These are phyloP conservation scores for Cordyceps pruinosa DNA, from an alignment of 2,329 filamentous ascomycete species.

Conservation along the genomic window DNA sequence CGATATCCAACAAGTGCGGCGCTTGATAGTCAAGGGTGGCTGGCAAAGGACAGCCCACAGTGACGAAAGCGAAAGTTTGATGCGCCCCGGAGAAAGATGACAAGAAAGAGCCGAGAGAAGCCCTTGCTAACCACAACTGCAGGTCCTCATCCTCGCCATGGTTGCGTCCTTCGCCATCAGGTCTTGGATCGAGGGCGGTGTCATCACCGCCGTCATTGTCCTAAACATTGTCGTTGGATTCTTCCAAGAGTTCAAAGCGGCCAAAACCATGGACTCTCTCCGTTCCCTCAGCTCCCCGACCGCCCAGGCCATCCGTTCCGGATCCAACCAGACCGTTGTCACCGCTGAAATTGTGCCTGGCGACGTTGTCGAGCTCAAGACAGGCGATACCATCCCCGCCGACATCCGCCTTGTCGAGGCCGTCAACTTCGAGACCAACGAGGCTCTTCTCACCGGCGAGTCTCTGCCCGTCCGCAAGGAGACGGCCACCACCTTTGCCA, in stretches of 20 bases:
- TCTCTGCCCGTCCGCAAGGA: slow-evolving; percentile 54
- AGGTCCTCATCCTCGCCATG: slow-evolving; percentile 51
- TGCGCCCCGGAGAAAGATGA: not conserved
- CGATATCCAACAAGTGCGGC: not conserved
- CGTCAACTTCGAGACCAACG: slow-evolving; percentile 63
- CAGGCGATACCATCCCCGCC: slow-evolving; percentile 55
- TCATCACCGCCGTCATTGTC: slow-evolving; percentile 49
- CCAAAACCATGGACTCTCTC: slow-evolving; percentile 43
- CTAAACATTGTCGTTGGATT: slow-evolving; percentile 51
- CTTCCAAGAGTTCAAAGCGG: slow-evolving; percentile 39
- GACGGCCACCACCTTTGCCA: slow-evolving; percentile 33
- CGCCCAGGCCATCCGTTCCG: slow-evolving; percentile 36
- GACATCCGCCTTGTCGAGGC: slow-evolving; percentile 50
- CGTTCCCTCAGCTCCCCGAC: slow-evolving; percentile 38
- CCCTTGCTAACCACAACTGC: not conserved
- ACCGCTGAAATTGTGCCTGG: slow-evolving; percentile 47
- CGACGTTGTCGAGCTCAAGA: slow-evolving; percentile 48
- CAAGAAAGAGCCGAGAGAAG: not conserved
- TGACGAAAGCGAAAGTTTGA: not conserved
- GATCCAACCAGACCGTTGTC: slow-evolving; percentile 30
- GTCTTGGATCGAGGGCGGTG: slow-evolving; percentile 55
- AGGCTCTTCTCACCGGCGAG: slow-evolving; percentile 58
- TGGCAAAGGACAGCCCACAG: not conserved
- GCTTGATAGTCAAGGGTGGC: not conserved
- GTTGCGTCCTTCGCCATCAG: slow-evolving; percentile 49